Evolutionary conservation across 306 rosid species (phyloP).

Genomic region (Cucumis hystrix): DNA sequence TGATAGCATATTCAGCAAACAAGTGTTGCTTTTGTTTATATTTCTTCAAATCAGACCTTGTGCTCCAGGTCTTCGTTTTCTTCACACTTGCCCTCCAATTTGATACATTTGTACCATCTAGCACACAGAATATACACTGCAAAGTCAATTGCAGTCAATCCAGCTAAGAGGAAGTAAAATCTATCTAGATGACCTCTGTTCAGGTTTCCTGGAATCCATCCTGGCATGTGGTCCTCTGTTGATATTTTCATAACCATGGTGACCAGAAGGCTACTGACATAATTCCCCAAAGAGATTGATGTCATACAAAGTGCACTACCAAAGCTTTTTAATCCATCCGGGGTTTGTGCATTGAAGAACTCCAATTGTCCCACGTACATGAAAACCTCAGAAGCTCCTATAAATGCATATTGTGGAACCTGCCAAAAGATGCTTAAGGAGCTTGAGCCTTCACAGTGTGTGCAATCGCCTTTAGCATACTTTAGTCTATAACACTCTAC

Average conservation of each 20-base stretch:
- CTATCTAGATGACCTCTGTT: slow-evolving; percentile 88
- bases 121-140: slow-evolving; percentile 61
- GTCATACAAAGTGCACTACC: slow-evolving; percentile 99
- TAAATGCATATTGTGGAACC: slow-evolving; percentile 79
- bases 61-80: slow-evolving; percentile 24
- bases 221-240: slow-evolving; percentile 78
- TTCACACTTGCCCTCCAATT: slow-evolving; percentile 43
- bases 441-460: slow-evolving; percentile 57
- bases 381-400: slow-evolving; percentile 97
- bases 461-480: slow-evolving; percentile 55
- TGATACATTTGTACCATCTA: slow-evolving; percentile 84
- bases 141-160: slow-evolving; percentile 64
- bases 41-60: slow-evolving; percentile 29
- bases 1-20: slow-evolving; percentile 22
- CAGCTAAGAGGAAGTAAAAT: slow-evolving; percentile 91
- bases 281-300: slow-evolving; percentile 92
- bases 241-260: slow-evolving; percentile 93
- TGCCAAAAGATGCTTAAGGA: slow-evolving; percentile 94
- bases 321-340: slow-evolving; percentile 91
- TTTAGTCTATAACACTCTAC: slow-evolving; percentile 79
- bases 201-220: slow-evolving; percentile 98
- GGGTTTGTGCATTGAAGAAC: slow-evolving; percentile 95
- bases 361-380: slow-evolving; percentile 98
- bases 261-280: slow-evolving; percentile 83
- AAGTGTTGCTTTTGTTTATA: slow-evolving; percentile 2